Percentiles rank a stretch among this genome's conserved stretches.
These are phyloP conservation scores for Nicotiana knightiana DNA, from an alignment of 257 asterid genomes.

Conservation along the genomic window DNA sequence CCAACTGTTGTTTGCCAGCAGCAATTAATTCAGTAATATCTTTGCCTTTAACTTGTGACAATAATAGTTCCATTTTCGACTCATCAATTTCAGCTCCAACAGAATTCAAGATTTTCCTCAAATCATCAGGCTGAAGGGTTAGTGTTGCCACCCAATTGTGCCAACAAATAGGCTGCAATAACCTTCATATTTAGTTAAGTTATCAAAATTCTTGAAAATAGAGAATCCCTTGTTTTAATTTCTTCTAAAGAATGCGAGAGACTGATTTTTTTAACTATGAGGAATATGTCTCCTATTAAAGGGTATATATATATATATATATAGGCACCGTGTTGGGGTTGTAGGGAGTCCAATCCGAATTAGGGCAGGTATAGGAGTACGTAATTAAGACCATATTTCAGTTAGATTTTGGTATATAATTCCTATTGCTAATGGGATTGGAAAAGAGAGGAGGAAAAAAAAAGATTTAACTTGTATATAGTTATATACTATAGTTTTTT, in stretches of 20 bases:
- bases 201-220: background rate
- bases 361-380: background rate
- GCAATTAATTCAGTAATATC: constrained; percentile 17
- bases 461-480: no score
- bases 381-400: background rate
- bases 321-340: background rate
- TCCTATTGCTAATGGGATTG: background rate
- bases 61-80: background rate
- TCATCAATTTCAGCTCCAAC: constrained; percentile 16
- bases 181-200: constrained; percentile 9
- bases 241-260: no score
- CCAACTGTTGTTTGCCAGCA: constrained; percentile 11
- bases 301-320: background rate
- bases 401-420: background rate
- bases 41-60: constrained; percentile 10
- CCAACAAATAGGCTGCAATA: constrained; percentile 19
- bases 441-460: no score
- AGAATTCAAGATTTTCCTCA: constrained; percentile 11
- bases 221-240: no score
- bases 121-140: constrained; percentile 7
- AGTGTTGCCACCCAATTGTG: constrained; percentile 17
- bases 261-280: no score
- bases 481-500: no score
- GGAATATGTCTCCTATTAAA: no score
- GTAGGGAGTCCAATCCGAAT: background rate